phyloP scores from a whole-genome alignment of 192 early-diverging fungal species.

The Mortierella alpina region DNA sequence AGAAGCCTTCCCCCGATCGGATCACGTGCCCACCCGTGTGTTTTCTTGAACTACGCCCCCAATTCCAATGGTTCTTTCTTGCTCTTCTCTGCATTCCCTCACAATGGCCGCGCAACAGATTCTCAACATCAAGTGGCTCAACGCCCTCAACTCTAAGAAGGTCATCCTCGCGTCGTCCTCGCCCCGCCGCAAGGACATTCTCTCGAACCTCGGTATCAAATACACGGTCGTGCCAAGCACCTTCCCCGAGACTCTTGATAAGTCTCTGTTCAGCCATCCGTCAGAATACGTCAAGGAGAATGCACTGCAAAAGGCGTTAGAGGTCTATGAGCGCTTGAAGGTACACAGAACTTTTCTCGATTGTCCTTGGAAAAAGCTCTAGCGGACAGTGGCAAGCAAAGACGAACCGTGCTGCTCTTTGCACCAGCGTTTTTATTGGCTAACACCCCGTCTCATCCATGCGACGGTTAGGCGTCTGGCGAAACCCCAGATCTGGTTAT shows the following conservation, averaged over 20 bases:
- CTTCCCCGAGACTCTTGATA: conserved; percentile 85
- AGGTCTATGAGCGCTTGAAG: conserved; percentile 71
- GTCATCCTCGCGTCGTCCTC: conserved; percentile 84
- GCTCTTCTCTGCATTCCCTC: background rate
- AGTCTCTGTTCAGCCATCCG: conserved; percentile 64
- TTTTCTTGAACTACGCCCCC: background rate
- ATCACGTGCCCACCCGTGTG: too few species aligned
- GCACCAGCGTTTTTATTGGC: background rate
- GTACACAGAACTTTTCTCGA: conserved; percentile 18
- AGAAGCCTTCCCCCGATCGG: too few species aligned
- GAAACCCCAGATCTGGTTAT: conserved; percentile 74
- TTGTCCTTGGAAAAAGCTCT: background rate
- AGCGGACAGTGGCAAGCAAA: background rate
- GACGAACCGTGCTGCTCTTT: background rate
- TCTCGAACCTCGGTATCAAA: conserved; percentile 65
- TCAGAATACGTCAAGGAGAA: conserved; percentile 79
- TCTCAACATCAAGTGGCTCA: conserved; percentile 49
- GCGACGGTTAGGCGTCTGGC: conserved; percentile 12
- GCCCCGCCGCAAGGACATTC: conserved; percentile 82
- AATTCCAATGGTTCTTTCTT: background rate
- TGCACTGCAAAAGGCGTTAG: conserved; percentile 74
- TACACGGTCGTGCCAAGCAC: conserved; percentile 76
- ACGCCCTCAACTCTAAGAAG: conserved; percentile 56
- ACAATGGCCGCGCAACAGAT: conserved; percentile 28
- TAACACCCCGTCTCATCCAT: background rate